Base-by-base conservation (phyloP, 1,284 basidiomycete species). In the Boletus subluridellus region DNA sequence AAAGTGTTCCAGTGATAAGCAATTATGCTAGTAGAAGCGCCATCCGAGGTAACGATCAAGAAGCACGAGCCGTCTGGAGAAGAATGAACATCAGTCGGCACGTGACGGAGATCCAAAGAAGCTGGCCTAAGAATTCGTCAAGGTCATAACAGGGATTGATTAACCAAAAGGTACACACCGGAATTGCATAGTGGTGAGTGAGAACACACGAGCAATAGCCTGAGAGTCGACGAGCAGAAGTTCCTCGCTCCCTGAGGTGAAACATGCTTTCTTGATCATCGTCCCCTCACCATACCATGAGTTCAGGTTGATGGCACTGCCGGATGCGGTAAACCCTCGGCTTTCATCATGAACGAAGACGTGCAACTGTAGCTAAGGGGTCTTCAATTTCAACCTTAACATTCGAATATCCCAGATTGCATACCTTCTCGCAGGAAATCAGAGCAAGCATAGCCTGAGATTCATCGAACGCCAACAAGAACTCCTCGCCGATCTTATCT, bases 1-100 rank as follows among this genome's bases (percentile, higher is more conserved):
- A 86, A 84, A 0, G 80, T 83, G 2, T 70, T 72, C 80, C 81
- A 83, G 58, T 86, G 84, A 63, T 80, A 82, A 6, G 79, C 77
- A 5, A 68, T 68, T 11, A 81, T 58, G 4, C 55, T 56, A 11
- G 61, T 45, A 0, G 55, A 59, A 6, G 60, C 53, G n/a, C 64
- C 68, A 28, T 68, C 58, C 8, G 57, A 51, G 24, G 68, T 67
- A 5, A 75, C 65, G 4, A 73, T 58, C 38, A 84, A 59, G 35
- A 85, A 73, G 61, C 82, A 84, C 2, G 83, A 76, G 0, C 82
- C 82, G 48, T 85, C 84, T 2, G 83, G 80, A 9, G 82, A 77
- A 4, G 82, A 76, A 60, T 71, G 73, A 10, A 80, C 62, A 17
- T 62, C 63, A 0, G 45, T 52, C 0, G 82, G 82, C 15, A 67